Conservation (phyloP, 2,329 filamentous ascomycete genomes). For the Paraconiothyrium sp. region DNA sequence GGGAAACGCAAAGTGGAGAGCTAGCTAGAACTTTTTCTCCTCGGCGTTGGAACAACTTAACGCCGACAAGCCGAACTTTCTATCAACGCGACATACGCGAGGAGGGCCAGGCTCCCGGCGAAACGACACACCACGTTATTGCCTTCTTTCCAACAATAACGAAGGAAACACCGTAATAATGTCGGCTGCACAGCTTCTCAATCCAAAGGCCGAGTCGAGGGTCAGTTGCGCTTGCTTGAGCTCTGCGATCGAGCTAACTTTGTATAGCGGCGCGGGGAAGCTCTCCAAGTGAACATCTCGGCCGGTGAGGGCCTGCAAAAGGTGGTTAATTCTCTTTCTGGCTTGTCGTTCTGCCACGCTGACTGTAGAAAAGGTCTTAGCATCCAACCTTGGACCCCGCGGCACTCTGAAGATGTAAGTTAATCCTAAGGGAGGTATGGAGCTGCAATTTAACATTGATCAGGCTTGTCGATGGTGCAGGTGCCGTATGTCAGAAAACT, state of each 20-base stretch:
- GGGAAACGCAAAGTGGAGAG: slow-evolving; percentile 9
- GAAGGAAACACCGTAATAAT: slow-evolving; percentile 60
- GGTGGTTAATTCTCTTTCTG: slow-evolving; percentile 49
- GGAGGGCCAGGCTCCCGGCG: slow-evolving; percentile 27
- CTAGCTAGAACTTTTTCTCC: slow-evolving; percentile 6
- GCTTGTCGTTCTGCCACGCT: slow-evolving; percentile 16
- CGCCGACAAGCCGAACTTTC: neutral
- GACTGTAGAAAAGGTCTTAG: slow-evolving; percentile 77
- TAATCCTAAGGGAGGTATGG: slow-evolving; percentile 53
- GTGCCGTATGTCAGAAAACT: slow-evolving; percentile 57
- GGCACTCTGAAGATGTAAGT: slow-evolving; percentile 97
- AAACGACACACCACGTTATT: slow-evolving; percentile 28
- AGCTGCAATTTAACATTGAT: slow-evolving; percentile 44
- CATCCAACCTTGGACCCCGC: slow-evolving; percentile 92
- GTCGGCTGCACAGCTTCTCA: slow-evolving; percentile 98
- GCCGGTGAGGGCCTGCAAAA: slow-evolving; percentile 82
- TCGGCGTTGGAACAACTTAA: neutral
- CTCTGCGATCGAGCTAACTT: slow-evolving; percentile 54
- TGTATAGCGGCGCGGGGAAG: slow-evolving; percentile 89
- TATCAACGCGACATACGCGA: slow-evolving; percentile 38
- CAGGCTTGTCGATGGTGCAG: slow-evolving; percentile 70
- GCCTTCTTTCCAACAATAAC: slow-evolving; percentile 30
- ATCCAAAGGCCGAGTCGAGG: slow-evolving; percentile 98
- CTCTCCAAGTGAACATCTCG: slow-evolving; percentile 94
- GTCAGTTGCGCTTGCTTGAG: slow-evolving; percentile 63